Conservation (phyloP, 495 filamentous ascomycete genomes). For the Rhizodiscina lignyota region DNA sequence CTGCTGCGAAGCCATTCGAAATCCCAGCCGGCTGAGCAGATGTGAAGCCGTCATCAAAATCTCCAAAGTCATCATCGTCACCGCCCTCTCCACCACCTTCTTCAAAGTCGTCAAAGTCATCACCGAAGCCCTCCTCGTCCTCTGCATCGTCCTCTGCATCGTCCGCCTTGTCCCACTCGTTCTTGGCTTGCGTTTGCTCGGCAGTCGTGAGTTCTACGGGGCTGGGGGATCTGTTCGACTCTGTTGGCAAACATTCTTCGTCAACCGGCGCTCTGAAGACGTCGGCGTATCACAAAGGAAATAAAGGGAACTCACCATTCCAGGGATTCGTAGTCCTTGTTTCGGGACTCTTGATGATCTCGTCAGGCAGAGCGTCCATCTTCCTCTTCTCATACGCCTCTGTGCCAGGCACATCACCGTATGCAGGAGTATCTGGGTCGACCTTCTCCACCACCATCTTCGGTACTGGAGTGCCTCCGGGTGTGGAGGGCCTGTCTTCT, state of each 20-base stretch:
- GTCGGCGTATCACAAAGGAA: too few species aligned
- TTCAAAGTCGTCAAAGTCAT: slow-evolving; percentile 95
- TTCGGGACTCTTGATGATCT: slow-evolving; percentile 33
- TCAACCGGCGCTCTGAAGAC: too few species aligned
- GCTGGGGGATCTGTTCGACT: too few species aligned
- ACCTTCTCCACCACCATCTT: slow-evolving; percentile 71
- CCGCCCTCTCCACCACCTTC: slow-evolving; percentile 50
- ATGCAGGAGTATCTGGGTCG: slow-evolving; percentile 42
- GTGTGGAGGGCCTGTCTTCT: slow-evolving; percentile 26
- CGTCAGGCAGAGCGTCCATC: slow-evolving; percentile 73
- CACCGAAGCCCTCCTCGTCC: slow-evolving; percentile 49
- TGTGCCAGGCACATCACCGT: slow-evolving; percentile 82
- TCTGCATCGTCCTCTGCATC: slow-evolving; percentile 26
- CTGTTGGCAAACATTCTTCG: slow-evolving; percentile 4
- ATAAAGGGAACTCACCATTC: too few species aligned
- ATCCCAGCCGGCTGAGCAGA: too few species aligned
- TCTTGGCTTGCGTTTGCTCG: slow-evolving; percentile 4
- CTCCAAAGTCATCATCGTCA: slow-evolving; percentile 59
- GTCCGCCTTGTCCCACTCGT: too few species aligned
- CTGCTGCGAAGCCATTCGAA: too few species aligned
- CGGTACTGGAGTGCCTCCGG: slow-evolving; percentile 51
- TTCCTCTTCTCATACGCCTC: slow-evolving; percentile 55
- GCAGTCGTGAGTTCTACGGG: too few species aligned
- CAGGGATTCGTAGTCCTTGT: too few species aligned
- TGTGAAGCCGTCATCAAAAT: slow-evolving; percentile 88